Conservation (phyloP, 2,329 filamentous ascomycete species). For the Endoconidiophora polonica region DNA sequence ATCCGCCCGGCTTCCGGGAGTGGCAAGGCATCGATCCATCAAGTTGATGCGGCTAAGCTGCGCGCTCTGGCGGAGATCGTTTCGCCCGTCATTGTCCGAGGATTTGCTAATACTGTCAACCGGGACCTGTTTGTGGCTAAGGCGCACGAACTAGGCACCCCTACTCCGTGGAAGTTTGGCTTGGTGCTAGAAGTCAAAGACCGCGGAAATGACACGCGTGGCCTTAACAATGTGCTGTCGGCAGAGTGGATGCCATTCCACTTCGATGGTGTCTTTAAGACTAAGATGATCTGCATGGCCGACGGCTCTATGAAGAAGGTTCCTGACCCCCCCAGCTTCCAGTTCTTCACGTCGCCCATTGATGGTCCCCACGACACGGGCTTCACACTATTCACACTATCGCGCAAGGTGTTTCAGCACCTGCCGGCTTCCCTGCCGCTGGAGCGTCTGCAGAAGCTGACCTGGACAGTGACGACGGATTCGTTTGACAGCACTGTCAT, state of each 20-base stretch:
- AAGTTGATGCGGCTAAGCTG: constrained; percentile 29
- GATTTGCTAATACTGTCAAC: constrained; percentile 30
- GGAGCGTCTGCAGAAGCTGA: constrained; percentile 23
- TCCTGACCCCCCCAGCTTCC: constrained; percentile 32
- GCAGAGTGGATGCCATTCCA: constrained; percentile 41
- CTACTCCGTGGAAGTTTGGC: constrained; percentile 36
- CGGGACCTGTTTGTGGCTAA: constrained; percentile 29
- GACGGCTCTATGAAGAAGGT: constrained; percentile 25
- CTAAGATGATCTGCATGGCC: constrained; percentile 23
- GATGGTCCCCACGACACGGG: constrained; percentile 33
- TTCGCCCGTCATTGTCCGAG: constrained; percentile 36
- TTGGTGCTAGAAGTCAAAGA: constrained; percentile 35
- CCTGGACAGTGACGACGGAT: constrained; percentile 32
- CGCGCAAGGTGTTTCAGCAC: constrained; percentile 31
- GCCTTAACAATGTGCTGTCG: constrained; percentile 33
- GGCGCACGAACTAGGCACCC: constrained; percentile 29
- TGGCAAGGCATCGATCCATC: constrained; percentile 20
- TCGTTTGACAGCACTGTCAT: constrained; percentile 30
- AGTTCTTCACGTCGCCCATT: constrained; percentile 33
- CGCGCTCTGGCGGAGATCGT: constrained; percentile 29
- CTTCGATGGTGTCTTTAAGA: constrained; percentile 40
- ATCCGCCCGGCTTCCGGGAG: constrained; percentile 22
- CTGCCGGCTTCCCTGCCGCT: constrained; percentile 23
- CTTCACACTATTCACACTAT: constrained; percentile 37
- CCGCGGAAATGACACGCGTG: constrained; percentile 24